Evolutionary conservation across 2,329 filamentous ascomycete genomes (phyloP).

Genomic region (Penicillium hesseltinei): DNA sequence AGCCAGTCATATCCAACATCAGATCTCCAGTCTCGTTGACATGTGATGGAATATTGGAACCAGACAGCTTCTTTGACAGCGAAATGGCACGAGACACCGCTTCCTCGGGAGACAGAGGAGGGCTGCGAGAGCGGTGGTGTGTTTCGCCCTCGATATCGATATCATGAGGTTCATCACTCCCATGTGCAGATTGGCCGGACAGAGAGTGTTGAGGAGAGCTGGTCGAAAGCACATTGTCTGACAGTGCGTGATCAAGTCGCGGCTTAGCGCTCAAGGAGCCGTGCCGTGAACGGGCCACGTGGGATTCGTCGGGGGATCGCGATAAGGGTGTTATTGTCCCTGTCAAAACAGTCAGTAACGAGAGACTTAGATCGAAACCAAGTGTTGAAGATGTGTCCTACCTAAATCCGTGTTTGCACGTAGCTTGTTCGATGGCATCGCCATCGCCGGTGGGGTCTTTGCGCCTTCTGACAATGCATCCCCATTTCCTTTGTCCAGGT

Average conservation of each 20-base stretch:
- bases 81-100: constrained; percentile 79
- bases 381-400: constrained; percentile 16
- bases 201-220: constrained; percentile 32
- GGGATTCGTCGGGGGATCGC: constrained; percentile 37
- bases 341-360: constrained; percentile 12
- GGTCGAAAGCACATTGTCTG: constrained; percentile 54
- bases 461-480: constrained; percentile 24
- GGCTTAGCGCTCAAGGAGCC: constrained; percentile 38
- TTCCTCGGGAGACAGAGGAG: constrained; percentile 70
- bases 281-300: constrained; percentile 24
- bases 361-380: background rate
- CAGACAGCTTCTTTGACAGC: constrained; percentile 81
- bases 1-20: constrained; percentile 97
- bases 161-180: constrained; percentile 12
- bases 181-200: constrained; percentile 9
- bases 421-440: constrained; percentile 28
- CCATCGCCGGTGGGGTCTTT: constrained; percentile 27
- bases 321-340: constrained; percentile 43
- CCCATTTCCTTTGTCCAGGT: constrained; percentile 37
- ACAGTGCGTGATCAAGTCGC: constrained; percentile 50
- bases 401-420: constrained; percentile 50
- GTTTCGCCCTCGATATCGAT: constrained; percentile 20
- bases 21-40: constrained; percentile 92
- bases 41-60: constrained; percentile 86
- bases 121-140: constrained; percentile 64